phyloP scores from a whole-genome alignment of 192 early-diverging fungal species.

The Gigaspora rosea region DNA sequence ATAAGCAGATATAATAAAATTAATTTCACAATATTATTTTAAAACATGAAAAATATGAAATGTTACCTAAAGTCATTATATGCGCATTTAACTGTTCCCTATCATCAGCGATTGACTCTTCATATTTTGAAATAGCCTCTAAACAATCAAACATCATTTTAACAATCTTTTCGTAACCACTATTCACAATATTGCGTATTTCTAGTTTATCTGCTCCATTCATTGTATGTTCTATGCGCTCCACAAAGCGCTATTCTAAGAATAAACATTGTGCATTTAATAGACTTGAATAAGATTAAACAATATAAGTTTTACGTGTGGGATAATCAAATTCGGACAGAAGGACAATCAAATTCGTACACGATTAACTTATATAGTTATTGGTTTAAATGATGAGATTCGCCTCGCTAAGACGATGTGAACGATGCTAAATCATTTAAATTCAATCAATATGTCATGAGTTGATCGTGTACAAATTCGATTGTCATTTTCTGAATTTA shows the following conservation, averaged over 20 bases:
- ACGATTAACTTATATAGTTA: no score
- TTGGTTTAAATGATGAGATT: no score
- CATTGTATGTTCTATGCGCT: constrained; percentile 69
- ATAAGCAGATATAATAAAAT: constrained; percentile 20
- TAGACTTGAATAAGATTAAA: no score
- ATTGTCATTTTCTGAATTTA: no score
- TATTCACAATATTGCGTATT: constrained; percentile 70
- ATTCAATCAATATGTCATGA: no score
- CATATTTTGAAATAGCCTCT: constrained; percentile 78
- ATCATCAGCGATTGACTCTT: constrained; percentile 78
- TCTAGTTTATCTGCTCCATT: constrained; percentile 59
- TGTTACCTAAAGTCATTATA: constrained; percentile 72
- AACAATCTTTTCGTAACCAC: constrained; percentile 82
- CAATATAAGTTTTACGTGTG: no score
- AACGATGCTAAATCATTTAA: no score
- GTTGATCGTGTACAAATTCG: no score
- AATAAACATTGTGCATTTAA: background rate
- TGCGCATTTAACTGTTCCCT: constrained; percentile 89
- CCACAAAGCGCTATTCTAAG: constrained; percentile 67
- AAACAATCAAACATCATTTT: constrained; percentile 85
- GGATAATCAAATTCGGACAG: no score
- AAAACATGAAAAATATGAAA: background rate
- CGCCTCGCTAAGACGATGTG: no score
- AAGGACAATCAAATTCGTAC: no score
- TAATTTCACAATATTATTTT: constrained; percentile 19